Base-by-base conservation (phyloP, 2,329 filamentous ascomycete genomes). In the Rachicladosporium sp. region DNA sequence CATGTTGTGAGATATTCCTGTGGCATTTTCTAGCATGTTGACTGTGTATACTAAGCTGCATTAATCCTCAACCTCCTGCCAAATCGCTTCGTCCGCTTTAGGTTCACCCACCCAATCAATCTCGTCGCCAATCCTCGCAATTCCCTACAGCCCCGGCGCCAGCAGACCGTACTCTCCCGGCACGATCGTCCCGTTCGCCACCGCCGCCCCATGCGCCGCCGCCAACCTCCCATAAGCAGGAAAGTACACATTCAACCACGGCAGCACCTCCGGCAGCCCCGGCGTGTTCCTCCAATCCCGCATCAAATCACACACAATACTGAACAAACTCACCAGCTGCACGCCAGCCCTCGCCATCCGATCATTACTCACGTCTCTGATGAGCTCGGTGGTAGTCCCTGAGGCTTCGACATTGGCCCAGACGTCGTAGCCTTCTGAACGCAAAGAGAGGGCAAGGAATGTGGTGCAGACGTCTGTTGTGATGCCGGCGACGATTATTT, bases 391-490 rank as follows among this genome's bases (percentile, higher is more conserved):
- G 12, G 76, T 76, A 1, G 81, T 85, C 1, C 80, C 81, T 0
- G 71, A 78, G 2, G 77, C 80, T 50, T 86, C 81, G 38, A 78
- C 70, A 60, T 84, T 82, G 50, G 78, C 80, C 64, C 72, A 85
- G 42, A 87, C 81, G 30, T 73, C 72, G 65, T 84, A 87, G 19
- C 81, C 82, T 33, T 74, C 79, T 10, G 76, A 71, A 29, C 78
- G 68, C 4, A 86, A 73, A 1, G 78, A 80, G n/a, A 86, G 69
- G 0, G 82, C 78, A 4, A 82, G 69, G 65, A 86, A 86, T 1
- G 80, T 67, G 13, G 78, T 82, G 68, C 79, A 85, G 43, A 86
- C 80, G 56, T 87, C 82, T 0, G 82, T 86, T 2, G 74, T 71
- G 50, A 86, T 83, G 6, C 82, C 80, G 2, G 68, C 80, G 10